Evolutionary conservation across 306 rosid genomes (phyloP).

Genomic region (Gleditsia sinensis): DNA sequence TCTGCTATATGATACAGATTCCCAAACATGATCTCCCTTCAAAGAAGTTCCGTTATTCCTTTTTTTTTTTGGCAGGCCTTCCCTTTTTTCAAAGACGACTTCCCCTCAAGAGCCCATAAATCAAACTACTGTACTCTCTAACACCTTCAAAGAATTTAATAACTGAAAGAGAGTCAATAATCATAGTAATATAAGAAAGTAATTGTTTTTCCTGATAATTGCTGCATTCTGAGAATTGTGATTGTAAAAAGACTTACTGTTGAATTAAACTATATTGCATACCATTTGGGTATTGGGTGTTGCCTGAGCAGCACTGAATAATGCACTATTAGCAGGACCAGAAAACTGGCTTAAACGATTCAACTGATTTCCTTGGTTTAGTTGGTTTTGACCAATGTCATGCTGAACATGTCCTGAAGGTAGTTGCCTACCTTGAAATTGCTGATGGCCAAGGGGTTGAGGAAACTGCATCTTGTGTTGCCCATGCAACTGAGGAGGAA

Average conservation of each 20-base stretch:
- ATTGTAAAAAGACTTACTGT: neutral
- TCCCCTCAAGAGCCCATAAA: too few species aligned
- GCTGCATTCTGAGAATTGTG: neutral
- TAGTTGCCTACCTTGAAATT: constrained; percentile 90
- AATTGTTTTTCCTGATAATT: neutral
- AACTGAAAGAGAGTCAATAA: neutral
- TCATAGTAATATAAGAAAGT: neutral
- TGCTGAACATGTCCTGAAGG: constrained; percentile 86
- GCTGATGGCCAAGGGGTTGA: constrained; percentile 82
- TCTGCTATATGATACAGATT: neutral
- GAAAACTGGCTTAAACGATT: constrained; percentile 85
- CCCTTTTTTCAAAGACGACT: too few species aligned
- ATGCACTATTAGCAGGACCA: constrained; percentile 71
- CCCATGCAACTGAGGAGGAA: constrained; percentile 69
- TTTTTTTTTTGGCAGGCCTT: neutral
- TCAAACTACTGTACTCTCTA: too few species aligned
- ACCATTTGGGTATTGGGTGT: constrained; percentile 89
- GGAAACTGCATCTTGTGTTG: constrained; percentile 95
- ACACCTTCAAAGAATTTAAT: constrained; percentile 7
- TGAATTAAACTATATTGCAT: too few species aligned
- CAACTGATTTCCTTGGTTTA: constrained; percentile 90
- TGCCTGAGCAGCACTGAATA: constrained; percentile 88
- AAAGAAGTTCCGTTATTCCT: neutral
- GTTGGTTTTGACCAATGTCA: constrained; percentile 85
- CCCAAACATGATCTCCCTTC: constrained; percentile 10